Percentiles rank a stretch among this genome's conserved stretches.
Evolutionary conservation across 805 yeast species (phyloP).

Genomic region (Metschnikowia matae): DNA sequence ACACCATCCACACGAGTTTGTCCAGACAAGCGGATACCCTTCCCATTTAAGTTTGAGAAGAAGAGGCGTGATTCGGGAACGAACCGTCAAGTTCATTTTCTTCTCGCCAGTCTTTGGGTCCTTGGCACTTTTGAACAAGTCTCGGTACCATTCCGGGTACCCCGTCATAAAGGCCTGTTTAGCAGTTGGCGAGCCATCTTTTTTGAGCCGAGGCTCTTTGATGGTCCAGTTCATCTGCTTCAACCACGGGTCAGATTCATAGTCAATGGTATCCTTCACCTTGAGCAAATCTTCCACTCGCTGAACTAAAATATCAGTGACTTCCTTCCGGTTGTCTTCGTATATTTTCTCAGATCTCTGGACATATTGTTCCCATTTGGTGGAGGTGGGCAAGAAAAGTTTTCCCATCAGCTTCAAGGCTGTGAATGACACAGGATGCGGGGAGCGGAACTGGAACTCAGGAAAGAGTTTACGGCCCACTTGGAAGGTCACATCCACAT

Average conservation of each 20-base stretch:
- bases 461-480: conserved; percentile 72
- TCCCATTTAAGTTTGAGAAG: conserved; percentile 82
- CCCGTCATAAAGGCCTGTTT: conserved; percentile 79
- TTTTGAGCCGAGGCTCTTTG: conserved; percentile 55
- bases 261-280: conserved; percentile 25
- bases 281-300: conserved; percentile 59
- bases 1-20: conserved; percentile 82
- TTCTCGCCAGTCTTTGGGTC: conserved; percentile 27
- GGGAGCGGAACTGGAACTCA: conserved; percentile 58
- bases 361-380: conserved; percentile 71
- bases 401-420: conserved; percentile 73
- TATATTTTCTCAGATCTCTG: conserved; percentile 62
- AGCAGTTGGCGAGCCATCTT: conserved; percentile 64
- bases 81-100: conserved; percentile 58
- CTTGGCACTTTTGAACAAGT: conserved; percentile 36
- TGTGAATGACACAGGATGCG: conserved; percentile 93
- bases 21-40: conserved; percentile 77
- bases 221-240: conserved; percentile 85
- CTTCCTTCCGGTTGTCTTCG: conserved; percentile 51
- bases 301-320: conserved; percentile 53
- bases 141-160: conserved; percentile 90
- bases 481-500: conserved; percentile 69
- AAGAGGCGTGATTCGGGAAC: conserved; percentile 73
- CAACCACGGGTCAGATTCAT: conserved; percentile 78
- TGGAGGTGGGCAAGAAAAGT: conserved; percentile 73